Base-by-base conservation (phyloP, 2,329 filamentous ascomycete genomes). In the Elsinoe batatas region DNA sequence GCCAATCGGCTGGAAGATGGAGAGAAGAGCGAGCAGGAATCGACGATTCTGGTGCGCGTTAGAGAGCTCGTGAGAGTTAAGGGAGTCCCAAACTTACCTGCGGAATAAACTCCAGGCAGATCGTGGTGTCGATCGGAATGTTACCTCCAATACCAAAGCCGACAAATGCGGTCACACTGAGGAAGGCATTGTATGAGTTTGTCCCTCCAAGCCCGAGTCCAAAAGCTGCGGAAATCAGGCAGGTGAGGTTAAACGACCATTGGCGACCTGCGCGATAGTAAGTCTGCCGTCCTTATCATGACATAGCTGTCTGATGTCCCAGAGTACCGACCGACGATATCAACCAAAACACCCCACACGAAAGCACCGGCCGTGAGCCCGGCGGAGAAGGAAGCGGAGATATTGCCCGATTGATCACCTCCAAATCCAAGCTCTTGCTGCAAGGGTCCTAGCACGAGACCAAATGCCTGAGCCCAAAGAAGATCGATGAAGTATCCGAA, bases 191-290 rank as follows among this genome's bases (percentile, higher is more conserved):
- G 66, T 80, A 80, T 10, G 66, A 72, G 55, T 75, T 71, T 7
- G 76, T 74, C 1, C 72, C 73, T 12, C 74, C 79, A 1, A 80
- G 70, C 18, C 72, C 74, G 0, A 80, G 65, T 7, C 79, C 78
- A 58, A 81, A 82, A 2, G 77, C 63, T 7, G 75, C 75, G 0
- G 76, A 69, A 54, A 80, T 71, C n/a, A 81, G 69, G 46, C 78
- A 78, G 0, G 79, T 81, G 36, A 79, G 60, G 62, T 81, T 82
- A 67, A 82, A 82, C 0, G 78, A 78, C 74, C 76, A 80, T 55
- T 72, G 71, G 30, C 79, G 74, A 53, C 70, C 71, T 74, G 38
- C 12, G 18, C n/a, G 26, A 18, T 6, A 51, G n/a, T 60, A 20
- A 60, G 58, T 42, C 40, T 20, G 46, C 26, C 22, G 32, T 18